Conservation (phyloP, 1,139 yeast genomes). For the Lodderomyces parapsilosis region DNA sequence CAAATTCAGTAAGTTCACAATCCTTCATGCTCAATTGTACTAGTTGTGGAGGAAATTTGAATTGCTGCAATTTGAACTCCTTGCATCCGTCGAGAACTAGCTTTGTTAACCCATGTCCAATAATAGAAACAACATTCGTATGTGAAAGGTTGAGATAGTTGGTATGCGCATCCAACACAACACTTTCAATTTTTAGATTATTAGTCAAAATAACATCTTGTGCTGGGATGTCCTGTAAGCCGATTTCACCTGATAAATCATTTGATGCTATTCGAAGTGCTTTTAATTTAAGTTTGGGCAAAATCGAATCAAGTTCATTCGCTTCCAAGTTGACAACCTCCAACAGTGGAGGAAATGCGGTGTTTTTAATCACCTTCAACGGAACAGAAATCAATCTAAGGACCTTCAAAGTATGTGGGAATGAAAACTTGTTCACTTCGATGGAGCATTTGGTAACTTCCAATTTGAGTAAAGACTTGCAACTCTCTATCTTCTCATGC, state of each 20-base stretch:
- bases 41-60: slow-evolving; percentile 9
- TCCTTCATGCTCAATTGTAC: slow-evolving; percentile 12
- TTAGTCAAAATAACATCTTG: slow-evolving; percentile 9
- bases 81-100: slow-evolving; percentile 13
- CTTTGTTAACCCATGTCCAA: slow-evolving; percentile 12
- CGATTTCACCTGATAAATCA: slow-evolving; percentile 6
- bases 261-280: slow-evolving; percentile 10
- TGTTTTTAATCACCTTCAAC: slow-evolving; percentile 2
- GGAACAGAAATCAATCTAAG: slow-evolving; percentile 9
- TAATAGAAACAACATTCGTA: slow-evolving; percentile 8
- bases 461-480: slow-evolving; percentile 9
- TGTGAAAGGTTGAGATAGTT: slow-evolving; percentile 9
- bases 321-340: slow-evolving; percentile 14
- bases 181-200: slow-evolving; percentile 6
- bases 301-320: slow-evolving; percentile 5
- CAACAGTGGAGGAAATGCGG: slow-evolving; percentile 14
- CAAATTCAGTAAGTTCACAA: slow-evolving; percentile 11
- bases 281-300: slow-evolving; percentile 6
- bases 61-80: slow-evolving; percentile 11
- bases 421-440: slow-evolving; percentile 4
- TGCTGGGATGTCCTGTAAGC: slow-evolving; percentile 3
- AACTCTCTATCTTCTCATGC: slow-evolving; percentile 10
- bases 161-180: slow-evolving; percentile 6
- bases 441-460: slow-evolving; percentile 10
- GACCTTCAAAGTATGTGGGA: slow-evolving; percentile 9